These are phyloP conservation scores for Alternaria brassicae DNA, from an alignment of 2,329 filamentous ascomycete species.

Conservation along the genomic window DNA sequence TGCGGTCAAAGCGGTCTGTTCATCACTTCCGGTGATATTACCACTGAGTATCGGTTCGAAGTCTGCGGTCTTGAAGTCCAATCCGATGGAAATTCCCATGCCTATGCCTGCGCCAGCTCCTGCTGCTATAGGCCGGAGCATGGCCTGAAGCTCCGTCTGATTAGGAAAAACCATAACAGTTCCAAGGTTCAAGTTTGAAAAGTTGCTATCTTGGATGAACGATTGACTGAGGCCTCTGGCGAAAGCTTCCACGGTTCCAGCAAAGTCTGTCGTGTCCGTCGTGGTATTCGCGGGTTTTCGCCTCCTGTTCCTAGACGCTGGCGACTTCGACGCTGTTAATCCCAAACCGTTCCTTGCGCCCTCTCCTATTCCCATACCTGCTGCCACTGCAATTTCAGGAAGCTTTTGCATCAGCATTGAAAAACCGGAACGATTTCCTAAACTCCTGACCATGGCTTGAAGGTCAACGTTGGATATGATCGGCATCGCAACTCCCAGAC, in stretches of 20 bases:
- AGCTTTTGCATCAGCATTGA: conserved; percentile 25
- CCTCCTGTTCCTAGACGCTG: conserved; percentile 1
- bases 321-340: conserved; percentile 10
- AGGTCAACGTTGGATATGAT: conserved; percentile 34
- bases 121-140: conserved; percentile 31
- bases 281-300: conserved; percentile 19
- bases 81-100: conserved; percentile 32
- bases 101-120: conserved; percentile 41
- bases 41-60: conserved; percentile 9
- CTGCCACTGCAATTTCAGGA: conserved; percentile 36
- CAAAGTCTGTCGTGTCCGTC: conserved; percentile 20
- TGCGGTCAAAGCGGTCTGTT: conserved; percentile 24
- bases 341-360: conserved; percentile 35
- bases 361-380: conserved; percentile 38
- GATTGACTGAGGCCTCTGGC: conserved; percentile 37
- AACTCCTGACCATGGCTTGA: conserved; percentile 23
- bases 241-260: conserved; percentile 28
- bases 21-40: conserved; percentile 15
- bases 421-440: conserved; percentile 3
- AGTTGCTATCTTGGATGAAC: conserved; percentile 29
- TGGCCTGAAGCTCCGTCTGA: conserved; percentile 17
- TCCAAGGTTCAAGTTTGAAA: conserved; percentile 18
- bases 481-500: conserved; percentile 34
- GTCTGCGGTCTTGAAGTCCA: conserved; percentile 21
- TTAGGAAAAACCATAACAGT: conserved; percentile 8